phyloP scores from a whole-genome alignment of 208 protist genomes.

The Leishmania turanica region DNA sequence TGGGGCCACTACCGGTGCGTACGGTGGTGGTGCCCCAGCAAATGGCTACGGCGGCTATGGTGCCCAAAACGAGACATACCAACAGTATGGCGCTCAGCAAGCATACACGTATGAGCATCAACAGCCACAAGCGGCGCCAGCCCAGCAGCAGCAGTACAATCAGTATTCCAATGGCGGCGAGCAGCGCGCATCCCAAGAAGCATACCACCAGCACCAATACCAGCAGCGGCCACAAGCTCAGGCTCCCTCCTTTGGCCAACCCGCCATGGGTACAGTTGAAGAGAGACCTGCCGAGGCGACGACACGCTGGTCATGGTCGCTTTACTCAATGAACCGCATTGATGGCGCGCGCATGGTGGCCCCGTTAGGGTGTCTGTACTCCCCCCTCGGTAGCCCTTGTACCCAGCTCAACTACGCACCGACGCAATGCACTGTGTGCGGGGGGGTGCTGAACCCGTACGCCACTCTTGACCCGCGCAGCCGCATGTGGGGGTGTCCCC shows the following conservation, averaged over 20 bases:
- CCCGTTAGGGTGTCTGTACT: conserved; percentile 96
- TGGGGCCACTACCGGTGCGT: neutral
- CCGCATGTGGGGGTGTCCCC: conserved; percentile 93
- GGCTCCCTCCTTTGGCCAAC: conserved; percentile 11
- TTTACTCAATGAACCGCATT: conserved; percentile 94
- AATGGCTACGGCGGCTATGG: conserved; percentile 22
- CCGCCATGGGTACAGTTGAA: conserved; percentile 27
- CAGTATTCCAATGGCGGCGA: conserved; percentile 21
- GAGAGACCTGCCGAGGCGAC: conserved; percentile 17
- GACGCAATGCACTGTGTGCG: conserved; percentile 93
- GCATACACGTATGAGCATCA: conserved; percentile 10
- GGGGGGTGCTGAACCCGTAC: conserved; percentile 95
- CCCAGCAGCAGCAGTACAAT: conserved; percentile 32
- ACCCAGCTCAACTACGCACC: conserved; percentile 94
- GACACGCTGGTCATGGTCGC: conserved; percentile 95
- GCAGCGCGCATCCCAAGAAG: conserved; percentile 9
- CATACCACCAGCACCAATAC: conserved; percentile 22
- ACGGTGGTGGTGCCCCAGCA: conserved; percentile 8
- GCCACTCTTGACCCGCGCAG: conserved; percentile 69
- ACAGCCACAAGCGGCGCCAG: conserved; percentile 6
- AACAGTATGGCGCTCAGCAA: conserved; percentile 27
- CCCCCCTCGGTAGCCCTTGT: conserved; percentile 92
- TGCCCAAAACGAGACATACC: conserved; percentile 25
- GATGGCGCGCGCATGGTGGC: conserved; percentile 95
- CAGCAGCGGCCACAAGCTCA: conserved; percentile 39